phyloP scores from a whole-genome alignment of 495 filamentous ascomycete species.

The Aspergillus mulundensis region DNA sequence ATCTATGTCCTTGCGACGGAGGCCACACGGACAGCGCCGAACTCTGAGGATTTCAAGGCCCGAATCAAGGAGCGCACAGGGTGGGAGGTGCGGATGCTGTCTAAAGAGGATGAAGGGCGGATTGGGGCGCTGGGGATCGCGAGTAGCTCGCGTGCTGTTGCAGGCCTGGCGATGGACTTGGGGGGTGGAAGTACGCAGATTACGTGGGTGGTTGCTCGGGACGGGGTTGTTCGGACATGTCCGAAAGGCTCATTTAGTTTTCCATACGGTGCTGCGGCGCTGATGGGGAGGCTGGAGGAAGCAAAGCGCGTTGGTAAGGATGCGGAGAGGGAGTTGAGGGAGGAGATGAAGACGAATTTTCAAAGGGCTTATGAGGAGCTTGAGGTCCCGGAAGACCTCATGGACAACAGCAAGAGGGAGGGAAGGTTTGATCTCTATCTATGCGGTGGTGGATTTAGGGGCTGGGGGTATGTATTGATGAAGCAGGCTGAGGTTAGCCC shows the following conservation, averaged over 20 bases:
- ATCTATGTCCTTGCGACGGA: slow-evolving; percentile 81
- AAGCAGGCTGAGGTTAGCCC: slow-evolving; percentile 57
- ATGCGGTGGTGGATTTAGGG: slow-evolving; percentile 82
- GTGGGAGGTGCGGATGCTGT: slow-evolving; percentile 64
- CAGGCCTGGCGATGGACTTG: slow-evolving; percentile 77
- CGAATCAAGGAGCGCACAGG: slow-evolving; percentile 57
- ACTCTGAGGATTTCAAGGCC: slow-evolving; percentile 60
- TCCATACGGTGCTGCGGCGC: slow-evolving; percentile 80
- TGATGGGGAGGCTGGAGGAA: slow-evolving; percentile 55
- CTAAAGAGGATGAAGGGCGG: slow-evolving; percentile 73
- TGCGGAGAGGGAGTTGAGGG: slow-evolving; percentile 36
- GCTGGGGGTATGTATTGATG: slow-evolving; percentile 83
- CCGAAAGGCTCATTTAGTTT: slow-evolving; percentile 49
- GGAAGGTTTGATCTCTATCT: slow-evolving; percentile 66
- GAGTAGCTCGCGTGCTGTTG: slow-evolving; percentile 58
- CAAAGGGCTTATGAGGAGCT: slow-evolving; percentile 53
- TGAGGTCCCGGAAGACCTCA: slow-evolving; percentile 49
- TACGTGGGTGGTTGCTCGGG: slow-evolving; percentile 64
- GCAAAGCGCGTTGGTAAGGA: slow-evolving; percentile 21
- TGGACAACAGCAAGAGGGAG: slow-evolving; percentile 28
- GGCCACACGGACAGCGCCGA: slow-evolving; percentile 75
- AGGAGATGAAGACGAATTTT: slow-evolving; percentile 55
- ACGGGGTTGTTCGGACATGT: slow-evolving; percentile 46
- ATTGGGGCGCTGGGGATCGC: slow-evolving; percentile 79
- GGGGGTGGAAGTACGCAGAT: slow-evolving; percentile 87